phyloP scores from a whole-genome alignment of 116 monocot genomes.

The Cymodocea nodosa region DNA sequence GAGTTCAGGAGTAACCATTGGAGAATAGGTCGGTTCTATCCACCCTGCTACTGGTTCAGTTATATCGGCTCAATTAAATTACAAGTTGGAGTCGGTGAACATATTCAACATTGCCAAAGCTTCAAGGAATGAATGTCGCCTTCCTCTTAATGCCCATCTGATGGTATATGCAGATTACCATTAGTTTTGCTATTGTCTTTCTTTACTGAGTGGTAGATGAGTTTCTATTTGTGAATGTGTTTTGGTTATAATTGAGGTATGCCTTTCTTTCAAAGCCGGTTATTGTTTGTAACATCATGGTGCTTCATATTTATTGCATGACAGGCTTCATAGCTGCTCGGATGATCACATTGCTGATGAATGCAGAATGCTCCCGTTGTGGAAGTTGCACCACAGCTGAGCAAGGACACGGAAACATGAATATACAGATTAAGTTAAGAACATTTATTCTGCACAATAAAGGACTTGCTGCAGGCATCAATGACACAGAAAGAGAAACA shows the following conservation, averaged over 20 bases:
- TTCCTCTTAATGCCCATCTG: slow-evolving; percentile 61
- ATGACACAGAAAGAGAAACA: too few relatives aligned
- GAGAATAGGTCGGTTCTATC: slow-evolving; percentile 51
- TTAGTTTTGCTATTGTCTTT: too few relatives aligned
- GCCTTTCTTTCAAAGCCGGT: too few relatives aligned
- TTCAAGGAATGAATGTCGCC: slow-evolving; percentile 48
- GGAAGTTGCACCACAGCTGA: slow-evolving; percentile 65
- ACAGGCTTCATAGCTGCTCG: slow-evolving; percentile 80
- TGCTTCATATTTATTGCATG: slow-evolving; percentile 84
- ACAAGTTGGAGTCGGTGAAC: slow-evolving; percentile 10
- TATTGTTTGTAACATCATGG: slow-evolving; percentile 27
- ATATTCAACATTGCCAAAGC: slow-evolving; percentile 32
- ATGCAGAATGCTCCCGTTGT: slow-evolving; percentile 73
- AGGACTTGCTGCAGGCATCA: too few relatives aligned
- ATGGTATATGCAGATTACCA: slow-evolving; percentile 33
- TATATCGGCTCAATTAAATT: slow-evolving; percentile 20
- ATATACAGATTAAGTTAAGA: too few relatives aligned
- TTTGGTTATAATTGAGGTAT: too few relatives aligned
- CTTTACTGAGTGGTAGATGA: too few relatives aligned
- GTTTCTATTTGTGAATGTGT: too few relatives aligned
- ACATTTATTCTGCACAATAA: too few relatives aligned
- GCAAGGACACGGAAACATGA: slow-evolving; percentile 9
- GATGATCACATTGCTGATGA: slow-evolving; percentile 97
- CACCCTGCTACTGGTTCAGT: slow-evolving; percentile 33
- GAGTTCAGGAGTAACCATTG: slow-evolving; percentile 64